Evolutionary conservation across 225 moss, liverwort and hornwort genomes (phyloP), one percentile per base, ranked within the genome.

Genomic region (Pseudoscleropodium purum): DNA sequence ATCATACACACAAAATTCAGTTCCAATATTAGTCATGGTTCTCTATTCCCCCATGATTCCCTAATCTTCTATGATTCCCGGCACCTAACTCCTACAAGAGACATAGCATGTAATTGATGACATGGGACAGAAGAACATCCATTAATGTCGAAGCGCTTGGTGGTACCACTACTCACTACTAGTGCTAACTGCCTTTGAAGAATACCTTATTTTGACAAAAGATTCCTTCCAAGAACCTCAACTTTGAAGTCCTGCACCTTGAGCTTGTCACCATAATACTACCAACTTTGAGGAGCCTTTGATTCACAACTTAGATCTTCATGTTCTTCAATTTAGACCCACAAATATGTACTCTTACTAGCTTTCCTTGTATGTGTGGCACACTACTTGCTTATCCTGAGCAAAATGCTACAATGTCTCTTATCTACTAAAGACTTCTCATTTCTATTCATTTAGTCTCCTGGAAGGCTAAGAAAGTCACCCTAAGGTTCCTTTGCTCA

Each of bases 331-430:
- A 59, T 21, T 21, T 59, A 10, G 1, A 24, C 24, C 19, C 1
- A 13, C 4, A 1, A 2, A n/a, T 0, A 2, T 0, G 1, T 13
- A 4, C 2, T 69, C 12, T 69, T n/a, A 13, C 1, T 36, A n/a
- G 13, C n/a, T 69, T 69, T 24, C 1, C 3, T 23, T 23, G 6
- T 4, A n/a, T 23, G 4, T 68, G 1, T 6, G 1, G 4, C 37
- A 68, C 0, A 0, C 10, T 2, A 20, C 4, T 23, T 12, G 0
- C 0, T 68, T 23, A 3, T n/a, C 7, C 1, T 2, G 0, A 68
- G 17, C 54, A 68, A 1, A 37, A 0, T 4, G 11, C 21, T 6
- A 20, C 8, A 47, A 9, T 47, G 47, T 47, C 47, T 56, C 18
- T 56, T 56, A 19, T 54, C 17, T 54, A 5, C 2, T 54, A 2